Conservation (phyloP, 306 rosid genomes). For the Sicyos baderoa region DNA sequence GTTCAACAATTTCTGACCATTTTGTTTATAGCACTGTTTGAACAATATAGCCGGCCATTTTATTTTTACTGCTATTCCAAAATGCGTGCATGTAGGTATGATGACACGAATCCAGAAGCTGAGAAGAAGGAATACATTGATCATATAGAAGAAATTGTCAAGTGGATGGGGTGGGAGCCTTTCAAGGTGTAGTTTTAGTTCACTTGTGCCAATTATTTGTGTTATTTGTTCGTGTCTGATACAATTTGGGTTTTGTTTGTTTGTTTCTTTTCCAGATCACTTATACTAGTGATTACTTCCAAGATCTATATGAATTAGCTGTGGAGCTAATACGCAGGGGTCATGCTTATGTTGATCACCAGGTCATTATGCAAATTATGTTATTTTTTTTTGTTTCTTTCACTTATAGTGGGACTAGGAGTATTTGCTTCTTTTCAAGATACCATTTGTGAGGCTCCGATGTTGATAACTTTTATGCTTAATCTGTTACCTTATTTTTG, state of each 20-base stretch:
- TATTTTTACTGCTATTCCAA: background rate
- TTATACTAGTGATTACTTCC: constrained; percentile 90
- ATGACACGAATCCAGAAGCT: constrained; percentile 94
- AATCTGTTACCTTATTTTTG: background rate
- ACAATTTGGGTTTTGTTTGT: constrained; percentile 12
- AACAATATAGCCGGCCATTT: background rate
- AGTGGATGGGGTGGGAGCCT: constrained; percentile 99
- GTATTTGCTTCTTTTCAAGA: background rate
- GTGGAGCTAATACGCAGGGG: constrained; percentile 88
- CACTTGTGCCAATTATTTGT: background rate
- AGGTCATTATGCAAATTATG: constrained; percentile 35
- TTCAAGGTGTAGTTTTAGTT: constrained; percentile 45
- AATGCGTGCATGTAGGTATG: constrained; percentile 46
- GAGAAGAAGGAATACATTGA: constrained; percentile 94
- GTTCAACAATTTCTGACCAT: background rate
- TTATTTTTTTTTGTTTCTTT: no score
- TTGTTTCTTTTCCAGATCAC: constrained; percentile 52
- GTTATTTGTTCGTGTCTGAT: constrained; percentile 4
- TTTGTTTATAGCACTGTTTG: background rate
- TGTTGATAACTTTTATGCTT: background rate
- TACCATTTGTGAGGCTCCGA: background rate
- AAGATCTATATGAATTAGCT: constrained; percentile 82
- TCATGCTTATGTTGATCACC: constrained; percentile 92
- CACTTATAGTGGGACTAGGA: background rate
- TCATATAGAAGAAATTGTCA: constrained; percentile 88